Evolutionary conservation across 352 stramenopile species (phyloP).

Genomic region (Paralagenidium karlingii): DNA sequence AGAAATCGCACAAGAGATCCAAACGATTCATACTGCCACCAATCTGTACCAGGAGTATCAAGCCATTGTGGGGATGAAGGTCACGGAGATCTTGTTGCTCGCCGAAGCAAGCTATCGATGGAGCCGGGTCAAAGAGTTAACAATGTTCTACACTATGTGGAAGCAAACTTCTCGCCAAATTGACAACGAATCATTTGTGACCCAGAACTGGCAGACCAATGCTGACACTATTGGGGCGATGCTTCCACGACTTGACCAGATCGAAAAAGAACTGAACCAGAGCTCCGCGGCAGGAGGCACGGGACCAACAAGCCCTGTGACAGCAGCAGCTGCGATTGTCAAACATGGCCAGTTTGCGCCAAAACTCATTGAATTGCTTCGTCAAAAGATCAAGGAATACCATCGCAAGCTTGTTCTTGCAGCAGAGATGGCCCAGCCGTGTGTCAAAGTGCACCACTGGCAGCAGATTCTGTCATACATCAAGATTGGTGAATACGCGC

Average conservation of each 20-base stretch:
- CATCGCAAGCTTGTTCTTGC: slow-evolving; percentile 31
- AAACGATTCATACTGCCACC: slow-evolving; percentile 30
- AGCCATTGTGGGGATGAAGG: slow-evolving; percentile 47
- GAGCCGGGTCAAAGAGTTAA: slow-evolving; percentile 44
- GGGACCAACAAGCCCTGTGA: too few species aligned
- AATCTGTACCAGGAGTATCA: slow-evolving; percentile 61
- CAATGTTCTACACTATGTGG: slow-evolving; percentile 33
- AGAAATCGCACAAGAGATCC: slow-evolving; percentile 31
- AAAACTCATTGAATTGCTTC: slow-evolving; percentile 23
- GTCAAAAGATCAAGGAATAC: slow-evolving; percentile 19
- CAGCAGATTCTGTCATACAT: slow-evolving; percentile 39
- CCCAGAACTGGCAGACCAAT: slow-evolving; percentile 39
- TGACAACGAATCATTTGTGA: slow-evolving; percentile 52
- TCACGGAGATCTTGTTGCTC: slow-evolving; percentile 36
- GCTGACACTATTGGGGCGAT: slow-evolving; percentile 21
- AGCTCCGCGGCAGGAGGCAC: too few species aligned
- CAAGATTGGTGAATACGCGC: slow-evolving; percentile 30
- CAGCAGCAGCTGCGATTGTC: too few species aligned
- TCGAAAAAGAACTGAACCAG: slow-evolving; percentile 12
- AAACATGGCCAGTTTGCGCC: too few species aligned
- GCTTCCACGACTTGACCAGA: slow-evolving; percentile 14
- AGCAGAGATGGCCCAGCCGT: slow-evolving; percentile 32
- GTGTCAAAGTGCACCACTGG: slow-evolving; percentile 42
- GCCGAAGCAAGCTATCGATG: slow-evolving; percentile 24
- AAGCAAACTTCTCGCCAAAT: slow-evolving; percentile 23